Conservation (phyloP, 805 yeast species). For the Barnettozyma wickerhamii region DNA sequence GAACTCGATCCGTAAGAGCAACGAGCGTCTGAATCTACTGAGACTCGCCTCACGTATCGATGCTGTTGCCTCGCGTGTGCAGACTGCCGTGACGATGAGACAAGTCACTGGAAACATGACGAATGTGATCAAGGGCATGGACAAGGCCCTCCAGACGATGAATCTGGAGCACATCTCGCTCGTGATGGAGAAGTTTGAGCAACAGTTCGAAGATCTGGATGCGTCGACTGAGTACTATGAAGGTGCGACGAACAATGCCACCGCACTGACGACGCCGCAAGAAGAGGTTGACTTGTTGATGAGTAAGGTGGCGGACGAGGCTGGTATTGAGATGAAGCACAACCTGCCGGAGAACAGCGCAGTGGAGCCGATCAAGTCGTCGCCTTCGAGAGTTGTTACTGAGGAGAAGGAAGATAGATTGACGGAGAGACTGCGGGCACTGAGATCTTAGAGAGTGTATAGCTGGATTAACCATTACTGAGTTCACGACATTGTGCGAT, state of each 20-base stretch:
- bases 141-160: constrained; percentile 92
- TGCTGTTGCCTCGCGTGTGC: constrained; percentile 93
- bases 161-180: constrained; percentile 87
- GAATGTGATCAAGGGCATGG: constrained; percentile 92
- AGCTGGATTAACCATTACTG: background rate
- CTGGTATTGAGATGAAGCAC: constrained; percentile 89
- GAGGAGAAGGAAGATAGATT: constrained; percentile 83
- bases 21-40: constrained; percentile 77
- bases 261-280: constrained; percentile 87
- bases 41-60: constrained; percentile 87
- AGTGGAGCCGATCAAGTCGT: constrained; percentile 51
- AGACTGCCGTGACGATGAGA: constrained; percentile 97
- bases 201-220: constrained; percentile 93
- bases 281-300: constrained; percentile 89
- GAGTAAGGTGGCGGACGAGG: constrained; percentile 95
- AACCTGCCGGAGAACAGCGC: constrained; percentile 50
- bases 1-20: constrained; percentile 88
- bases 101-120: constrained; percentile 93
- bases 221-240: constrained; percentile 93
- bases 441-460: constrained; percentile 42
- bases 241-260: constrained; percentile 80
- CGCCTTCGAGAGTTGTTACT: constrained; percentile 37
- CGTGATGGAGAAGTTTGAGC: constrained; percentile 96
- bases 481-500: too few relatives aligned
- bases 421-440: constrained; percentile 84